phyloP scores from a whole-genome alignment of 305 asterid species.

The Fraxinus sp. region DNA sequence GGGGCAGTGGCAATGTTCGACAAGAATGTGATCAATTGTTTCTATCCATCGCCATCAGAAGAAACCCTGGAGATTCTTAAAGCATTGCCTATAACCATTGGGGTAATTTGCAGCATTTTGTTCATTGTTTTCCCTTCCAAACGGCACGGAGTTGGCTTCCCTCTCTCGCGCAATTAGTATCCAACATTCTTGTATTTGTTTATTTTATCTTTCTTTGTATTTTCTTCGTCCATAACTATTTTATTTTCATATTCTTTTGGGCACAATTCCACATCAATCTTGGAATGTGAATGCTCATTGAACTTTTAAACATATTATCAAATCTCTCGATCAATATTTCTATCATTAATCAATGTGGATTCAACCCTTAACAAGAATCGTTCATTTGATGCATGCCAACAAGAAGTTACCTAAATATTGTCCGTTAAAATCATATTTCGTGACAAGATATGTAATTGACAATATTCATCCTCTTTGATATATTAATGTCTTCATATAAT shows the following conservation, averaged over 20 bases:
- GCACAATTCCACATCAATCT: neutral
- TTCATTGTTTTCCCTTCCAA: constrained; percentile 58
- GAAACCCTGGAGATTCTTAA: constrained; percentile 49
- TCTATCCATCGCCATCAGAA: constrained; percentile 56
- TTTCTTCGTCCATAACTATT: no score
- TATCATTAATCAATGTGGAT: neutral
- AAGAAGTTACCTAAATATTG: neutral
- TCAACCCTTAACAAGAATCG: neutral
- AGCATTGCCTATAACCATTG: constrained; percentile 53
- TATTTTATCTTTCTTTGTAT: neutral
- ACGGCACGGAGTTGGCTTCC: constrained; percentile 85
- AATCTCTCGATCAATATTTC: neutral
- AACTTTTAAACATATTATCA: no score
- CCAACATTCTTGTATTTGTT: neutral
- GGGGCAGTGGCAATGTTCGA: constrained; percentile 66
- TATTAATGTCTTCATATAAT: no score
- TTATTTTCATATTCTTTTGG: neutral
- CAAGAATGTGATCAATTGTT: constrained; percentile 54
- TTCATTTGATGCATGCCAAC: neutral
- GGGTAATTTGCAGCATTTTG: constrained; percentile 52
- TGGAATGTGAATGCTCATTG: neutral
- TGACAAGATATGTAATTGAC: neutral
- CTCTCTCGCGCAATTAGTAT: constrained; percentile 49
- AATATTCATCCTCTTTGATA: neutral
- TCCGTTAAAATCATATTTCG: neutral